Evolutionary conservation across 305 asterid genomes (phyloP).

Genomic region (Ajuga reptans): DNA sequence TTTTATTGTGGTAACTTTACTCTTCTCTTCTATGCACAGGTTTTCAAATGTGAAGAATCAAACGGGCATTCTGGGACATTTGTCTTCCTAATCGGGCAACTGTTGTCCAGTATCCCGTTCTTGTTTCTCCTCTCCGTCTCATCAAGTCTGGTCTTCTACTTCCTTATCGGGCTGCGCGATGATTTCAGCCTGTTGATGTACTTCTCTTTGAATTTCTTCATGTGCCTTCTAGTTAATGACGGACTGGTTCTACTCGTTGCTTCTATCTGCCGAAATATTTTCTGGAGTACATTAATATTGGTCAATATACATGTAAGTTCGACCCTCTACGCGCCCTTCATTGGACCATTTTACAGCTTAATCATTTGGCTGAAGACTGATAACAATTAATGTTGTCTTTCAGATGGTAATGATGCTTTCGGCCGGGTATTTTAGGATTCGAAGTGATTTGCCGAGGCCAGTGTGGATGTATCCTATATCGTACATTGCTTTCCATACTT

Average conservation of each 20-base stretch:
- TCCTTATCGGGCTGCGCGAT: constrained; percentile 73
- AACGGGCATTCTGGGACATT: constrained; percentile 72
- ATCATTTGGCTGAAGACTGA: neutral
- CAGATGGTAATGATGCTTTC: constrained; percentile 93
- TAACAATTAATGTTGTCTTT: constrained; percentile 6
- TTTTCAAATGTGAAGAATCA: constrained; percentile 55
- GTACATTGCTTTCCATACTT: constrained; percentile 78
- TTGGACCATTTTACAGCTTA: neutral
- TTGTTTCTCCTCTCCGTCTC: constrained; percentile 88
- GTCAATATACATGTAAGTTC: constrained; percentile 69
- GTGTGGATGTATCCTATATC: constrained; percentile 92
- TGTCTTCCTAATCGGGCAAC: constrained; percentile 60
- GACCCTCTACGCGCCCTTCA: neutral
- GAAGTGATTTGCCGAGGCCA: constrained; percentile 69
- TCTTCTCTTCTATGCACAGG: constrained; percentile 30
- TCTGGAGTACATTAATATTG: constrained; percentile 67
- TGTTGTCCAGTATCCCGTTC: constrained; percentile 78
- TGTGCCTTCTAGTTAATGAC: constrained; percentile 85
- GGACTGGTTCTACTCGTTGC: constrained; percentile 69
- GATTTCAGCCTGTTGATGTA: constrained; percentile 88
- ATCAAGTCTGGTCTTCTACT: constrained; percentile 83
- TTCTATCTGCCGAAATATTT: constrained; percentile 58
- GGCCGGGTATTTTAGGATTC: constrained; percentile 79
- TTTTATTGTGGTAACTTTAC: too few species aligned
- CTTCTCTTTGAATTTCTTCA: constrained; percentile 71